phyloP scores from a whole-genome alignment of 768 basidiomycete species.

The Leccinum variicolor region DNA sequence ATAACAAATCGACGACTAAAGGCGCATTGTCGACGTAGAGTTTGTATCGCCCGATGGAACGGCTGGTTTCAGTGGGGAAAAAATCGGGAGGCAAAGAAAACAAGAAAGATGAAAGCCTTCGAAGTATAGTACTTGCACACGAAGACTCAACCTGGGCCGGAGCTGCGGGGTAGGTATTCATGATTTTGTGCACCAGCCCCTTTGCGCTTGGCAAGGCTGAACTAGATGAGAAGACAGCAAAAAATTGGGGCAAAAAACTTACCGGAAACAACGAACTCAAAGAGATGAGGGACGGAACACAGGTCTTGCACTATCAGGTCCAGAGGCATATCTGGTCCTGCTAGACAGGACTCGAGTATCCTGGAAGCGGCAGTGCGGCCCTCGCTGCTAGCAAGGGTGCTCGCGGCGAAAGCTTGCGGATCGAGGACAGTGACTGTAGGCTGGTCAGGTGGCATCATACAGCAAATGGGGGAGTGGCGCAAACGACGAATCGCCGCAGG shows the following conservation, averaged over 20 bases:
- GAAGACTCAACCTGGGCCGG: conserved; percentile 22
- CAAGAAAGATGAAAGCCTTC: conserved; percentile 22
- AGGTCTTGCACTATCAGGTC: conserved; percentile 27
- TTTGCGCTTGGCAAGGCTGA: conserved; percentile 14
- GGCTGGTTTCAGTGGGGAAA: conserved; percentile 7
- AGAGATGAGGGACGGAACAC: conserved; percentile 24
- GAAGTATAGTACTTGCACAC: conserved; percentile 19
- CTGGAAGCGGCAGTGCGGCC: conserved; percentile 15
- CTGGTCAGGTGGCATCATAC: neutral
- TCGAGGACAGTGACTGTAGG: conserved; percentile 10
- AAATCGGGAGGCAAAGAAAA: conserved; percentile 20
- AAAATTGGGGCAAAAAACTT: neutral
- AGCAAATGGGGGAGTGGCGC: neutral
- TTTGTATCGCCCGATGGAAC: conserved; percentile 17
- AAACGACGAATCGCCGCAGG: neutral
- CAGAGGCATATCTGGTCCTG: conserved; percentile 16
- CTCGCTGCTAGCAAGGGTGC: conserved; percentile 15
- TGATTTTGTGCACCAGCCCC: conserved; percentile 26
- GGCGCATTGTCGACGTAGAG: conserved; percentile 23
- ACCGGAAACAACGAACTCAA: conserved; percentile 31
- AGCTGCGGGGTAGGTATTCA: conserved; percentile 32
- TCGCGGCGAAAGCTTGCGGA: conserved; percentile 16
- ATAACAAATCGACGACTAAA: conserved; percentile 18
- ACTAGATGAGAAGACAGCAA: neutral
- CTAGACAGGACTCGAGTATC: conserved; percentile 25